These are phyloP conservation scores for Trametes pubescens DNA, from an alignment of 1,284 basidiomycete species.

Conservation along the genomic window DNA sequence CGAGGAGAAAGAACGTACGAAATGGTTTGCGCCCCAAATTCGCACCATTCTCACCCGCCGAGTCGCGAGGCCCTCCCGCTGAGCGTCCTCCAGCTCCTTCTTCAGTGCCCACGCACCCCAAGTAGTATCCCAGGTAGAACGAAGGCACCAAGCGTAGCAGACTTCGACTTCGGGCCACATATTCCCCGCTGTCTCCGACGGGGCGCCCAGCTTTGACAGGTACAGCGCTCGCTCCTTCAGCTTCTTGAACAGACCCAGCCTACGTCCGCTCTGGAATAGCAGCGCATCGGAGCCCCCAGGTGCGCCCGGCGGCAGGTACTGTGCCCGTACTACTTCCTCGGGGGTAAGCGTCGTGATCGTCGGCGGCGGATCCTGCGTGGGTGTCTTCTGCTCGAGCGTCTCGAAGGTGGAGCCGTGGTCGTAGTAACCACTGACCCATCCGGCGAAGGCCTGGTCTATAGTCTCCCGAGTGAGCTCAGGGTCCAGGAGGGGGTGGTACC, in stretches of 20 bases:
- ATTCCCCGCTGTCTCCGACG: neutral
- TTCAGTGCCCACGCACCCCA: neutral
- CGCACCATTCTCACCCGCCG: constrained; percentile 4
- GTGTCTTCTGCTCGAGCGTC: constrained; percentile 13
- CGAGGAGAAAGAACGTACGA: neutral
- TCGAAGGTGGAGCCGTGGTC: constrained; percentile 9
- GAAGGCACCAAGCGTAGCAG: neutral
- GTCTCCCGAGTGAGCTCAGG: neutral
- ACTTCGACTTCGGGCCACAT: constrained; percentile 12
- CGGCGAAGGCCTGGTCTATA: neutral
- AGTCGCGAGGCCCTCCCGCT: neutral
- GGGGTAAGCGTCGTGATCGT: neutral
- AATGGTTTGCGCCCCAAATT: constrained; percentile 6
- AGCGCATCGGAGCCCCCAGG: neutral
- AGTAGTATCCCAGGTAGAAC: constrained; percentile 4
- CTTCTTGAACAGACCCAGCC: constrained; percentile 1
- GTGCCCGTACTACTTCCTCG: neutral
- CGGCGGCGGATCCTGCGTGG: constrained; percentile 8
- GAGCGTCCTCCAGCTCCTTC: constrained; percentile 8
- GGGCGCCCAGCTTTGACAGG: constrained; percentile 2
- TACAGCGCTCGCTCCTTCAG: constrained; percentile 12
- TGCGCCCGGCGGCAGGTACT: neutral
- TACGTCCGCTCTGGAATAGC: neutral
- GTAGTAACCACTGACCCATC: constrained; percentile 14
- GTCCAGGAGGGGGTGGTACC: constrained; percentile 13